Percentiles rank a stretch among this genome's conserved stretches.
These are phyloP conservation scores for Phytophthora podocarpi DNA, from an alignment of 352 stramenopile species.

Conservation along the genomic window DNA sequence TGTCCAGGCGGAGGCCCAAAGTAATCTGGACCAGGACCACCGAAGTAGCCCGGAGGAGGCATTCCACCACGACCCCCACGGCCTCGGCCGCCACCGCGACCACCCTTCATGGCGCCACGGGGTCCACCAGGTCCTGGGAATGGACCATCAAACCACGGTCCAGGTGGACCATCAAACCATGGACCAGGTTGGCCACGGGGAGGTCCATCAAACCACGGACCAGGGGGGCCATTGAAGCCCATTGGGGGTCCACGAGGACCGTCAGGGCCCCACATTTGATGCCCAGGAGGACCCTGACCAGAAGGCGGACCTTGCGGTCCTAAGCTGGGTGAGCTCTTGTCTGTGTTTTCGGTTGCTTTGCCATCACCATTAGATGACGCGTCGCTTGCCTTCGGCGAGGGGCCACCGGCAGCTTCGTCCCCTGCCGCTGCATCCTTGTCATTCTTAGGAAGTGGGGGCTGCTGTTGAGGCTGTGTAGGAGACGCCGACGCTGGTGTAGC, in stretches of 20 bases:
- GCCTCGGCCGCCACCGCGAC: conserved; percentile 49
- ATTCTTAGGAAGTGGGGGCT: conserved; percentile 51
- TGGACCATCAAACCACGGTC: conserved; percentile 82
- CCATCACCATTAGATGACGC: conserved; percentile 22
- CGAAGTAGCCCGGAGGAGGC: conserved; percentile 73
- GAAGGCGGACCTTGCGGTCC: conserved; percentile 36
- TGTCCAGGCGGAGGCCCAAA: conserved; percentile 75
- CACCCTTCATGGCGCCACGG: conserved; percentile 48
- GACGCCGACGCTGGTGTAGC: conserved; percentile 20
- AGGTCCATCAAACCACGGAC: conserved; percentile 77
- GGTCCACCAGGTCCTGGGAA: conserved; percentile 54
- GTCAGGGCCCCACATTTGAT: conserved; percentile 40
- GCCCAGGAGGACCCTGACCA: conserved; percentile 27
- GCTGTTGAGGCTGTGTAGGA: conserved; percentile 33
- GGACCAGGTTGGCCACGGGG: conserved; percentile 56
- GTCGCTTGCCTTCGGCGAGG: conserved; percentile 31
- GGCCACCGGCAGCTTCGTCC: conserved; percentile 5
- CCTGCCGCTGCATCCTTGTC: neutral
- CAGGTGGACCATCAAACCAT: conserved; percentile 77
- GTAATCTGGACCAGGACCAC: conserved; percentile 70
- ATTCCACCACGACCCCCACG: conserved; percentile 44
- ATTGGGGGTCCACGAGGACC: conserved; percentile 52
- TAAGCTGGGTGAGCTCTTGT: conserved; percentile 26
- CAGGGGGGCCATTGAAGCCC: conserved; percentile 57
- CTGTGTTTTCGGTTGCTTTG: conserved; percentile 21